Evolutionary conservation across 2,329 filamentous ascomycete species (phyloP).

Genomic region (Fusarium palustre): DNA sequence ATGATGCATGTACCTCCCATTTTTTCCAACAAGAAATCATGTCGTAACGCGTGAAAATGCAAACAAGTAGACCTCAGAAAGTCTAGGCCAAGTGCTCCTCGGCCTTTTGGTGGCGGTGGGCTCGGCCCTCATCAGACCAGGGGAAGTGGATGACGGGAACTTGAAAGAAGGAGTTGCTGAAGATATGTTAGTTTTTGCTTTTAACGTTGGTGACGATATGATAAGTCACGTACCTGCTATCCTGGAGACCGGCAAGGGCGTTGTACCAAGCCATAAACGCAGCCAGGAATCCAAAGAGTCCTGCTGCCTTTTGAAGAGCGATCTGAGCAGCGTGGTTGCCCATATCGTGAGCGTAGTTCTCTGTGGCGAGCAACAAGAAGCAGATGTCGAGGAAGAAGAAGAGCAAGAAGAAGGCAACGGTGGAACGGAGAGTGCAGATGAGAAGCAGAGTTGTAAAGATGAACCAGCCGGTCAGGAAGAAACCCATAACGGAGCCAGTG

Average conservation of each 20-base stretch:
- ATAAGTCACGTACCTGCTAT: slow-evolving; percentile 67
- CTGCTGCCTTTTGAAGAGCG: slow-evolving; percentile 75
- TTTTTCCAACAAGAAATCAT: slow-evolving; percentile 32
- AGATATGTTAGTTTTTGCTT: slow-evolving; percentile 49
- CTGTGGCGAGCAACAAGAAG: slow-evolving; percentile 78
- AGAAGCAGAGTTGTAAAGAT: slow-evolving; percentile 84
- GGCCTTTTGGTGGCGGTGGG: slow-evolving; percentile 63
- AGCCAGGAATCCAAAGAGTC: slow-evolving; percentile 82
- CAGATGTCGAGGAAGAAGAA: slow-evolving; percentile 82
- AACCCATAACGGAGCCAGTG: slow-evolving; percentile 70
- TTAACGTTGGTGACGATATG: not conserved
- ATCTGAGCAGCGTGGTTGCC: slow-evolving; percentile 59
- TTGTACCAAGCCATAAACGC: slow-evolving; percentile 91
- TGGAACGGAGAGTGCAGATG: slow-evolving; percentile 80
- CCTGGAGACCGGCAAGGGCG: slow-evolving; percentile 83
- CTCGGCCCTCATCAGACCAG: slow-evolving; percentile 84
- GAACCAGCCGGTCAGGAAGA: slow-evolving; percentile 85
- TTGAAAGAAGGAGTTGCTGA: slow-evolving; percentile 87
- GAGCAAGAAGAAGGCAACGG: slow-evolving; percentile 80
- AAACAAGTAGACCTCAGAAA: slow-evolving; percentile 11
- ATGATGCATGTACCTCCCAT: not conserved
- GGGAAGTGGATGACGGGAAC: slow-evolving; percentile 95
- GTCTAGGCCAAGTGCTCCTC: slow-evolving; percentile 44
- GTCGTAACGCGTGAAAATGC: slow-evolving; percentile 38
- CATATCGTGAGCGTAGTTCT: slow-evolving; percentile 68